Evolutionary conservation across 768 basidiomycete species (phyloP), one percentile per base, ranked within the genome.

Genomic region (Ramaria sp.): DNA sequence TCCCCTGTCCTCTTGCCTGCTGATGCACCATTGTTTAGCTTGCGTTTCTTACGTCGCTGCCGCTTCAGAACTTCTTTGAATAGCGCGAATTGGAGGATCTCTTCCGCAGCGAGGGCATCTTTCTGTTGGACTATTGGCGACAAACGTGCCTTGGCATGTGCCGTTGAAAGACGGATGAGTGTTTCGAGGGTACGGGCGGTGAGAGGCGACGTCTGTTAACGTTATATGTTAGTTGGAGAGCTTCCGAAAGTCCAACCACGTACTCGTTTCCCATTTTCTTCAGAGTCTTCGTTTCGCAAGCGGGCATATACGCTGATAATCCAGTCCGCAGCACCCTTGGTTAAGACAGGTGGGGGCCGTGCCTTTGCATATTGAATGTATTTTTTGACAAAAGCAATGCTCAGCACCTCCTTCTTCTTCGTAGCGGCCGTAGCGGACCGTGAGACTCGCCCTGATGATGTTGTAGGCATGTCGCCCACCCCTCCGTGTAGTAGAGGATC

Each of bases 181-280:
- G 96, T 99, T 71, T 99, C 96, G 59, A 99, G 83, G 3, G 96
- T 96, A 79, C 96, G 94, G 19, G 96, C 95, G 2, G 96, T 99
- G 63, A 99, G 73, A 10, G 96, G 96, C 4, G 95, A 89, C 4
- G 96, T 99, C 95, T 98, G 63, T 53, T 53, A 55, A 60, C 45
- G 58, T 52, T 37, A 37, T 62, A 65, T 54, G 54, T 51, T 57
- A 58, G 52, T 13, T 11, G 5, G 30, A n/a, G 15, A n/a, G 33
- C 22, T 17, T 53, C 33, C 15, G 33, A 41, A 52, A 33, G 27
- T 37, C 58, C 47, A 39, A 42, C 22, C 59, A 62, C 63, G 57
- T 62, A 84, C 93, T 79, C 87, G 83, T 76, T 92, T 95, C 67
- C 80, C 81, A 65, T 93, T 95, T 19, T 84, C 83, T 63, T 91